Evolutionary conservation across 1,139 yeast genomes (phyloP), one percentile per base, ranked within the genome.

Genomic region (Martiniozyma asiatica): DNA sequence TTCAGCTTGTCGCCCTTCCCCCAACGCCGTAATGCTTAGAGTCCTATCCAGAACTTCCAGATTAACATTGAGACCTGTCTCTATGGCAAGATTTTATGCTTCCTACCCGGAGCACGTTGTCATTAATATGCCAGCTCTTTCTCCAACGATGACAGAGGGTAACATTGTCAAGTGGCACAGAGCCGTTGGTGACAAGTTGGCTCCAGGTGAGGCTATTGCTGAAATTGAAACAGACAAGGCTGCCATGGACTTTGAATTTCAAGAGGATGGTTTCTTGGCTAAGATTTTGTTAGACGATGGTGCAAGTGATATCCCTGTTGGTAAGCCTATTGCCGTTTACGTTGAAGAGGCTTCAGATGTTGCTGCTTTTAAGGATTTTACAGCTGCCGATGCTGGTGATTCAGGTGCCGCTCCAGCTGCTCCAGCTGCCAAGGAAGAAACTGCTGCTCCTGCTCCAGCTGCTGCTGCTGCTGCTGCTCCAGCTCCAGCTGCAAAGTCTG

Each of bases 171-270:
- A 72, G 37, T 89, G 97, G 97, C 69, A 74, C 51, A 87, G 85
- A 63, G 61, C 70, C 32, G 84, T 76, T 31, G 98, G 98, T 51
- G 97, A 89, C 53, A 60, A 72, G 56, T 71, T 89, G 45, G 47
- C 67, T 17, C 92, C 96, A 18, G 97, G 98, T 57, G 96, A 87
- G 53, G 76, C 92, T 34, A 72, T 89, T 46, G 96, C 95, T 35
- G 98, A 89, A 59, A 79, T 89, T 43, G 98, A 89, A 63, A 89
- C 99, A 43, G 99, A 89, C 58, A 89, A 89, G 67, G 98, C 99
- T 35, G 79, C 87, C 42, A 89, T 89, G 95, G 99, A 92, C 61
- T 89, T 85, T 51, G 99, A 89, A 62, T 89, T 89, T 67, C 97
- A 87, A 64, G 99, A 92, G 48, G 99, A 92, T 37, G 99, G 98